Evolutionary conservation across 345 rosid species (phyloP).

Genomic region (Fremontodendron californicum): DNA sequence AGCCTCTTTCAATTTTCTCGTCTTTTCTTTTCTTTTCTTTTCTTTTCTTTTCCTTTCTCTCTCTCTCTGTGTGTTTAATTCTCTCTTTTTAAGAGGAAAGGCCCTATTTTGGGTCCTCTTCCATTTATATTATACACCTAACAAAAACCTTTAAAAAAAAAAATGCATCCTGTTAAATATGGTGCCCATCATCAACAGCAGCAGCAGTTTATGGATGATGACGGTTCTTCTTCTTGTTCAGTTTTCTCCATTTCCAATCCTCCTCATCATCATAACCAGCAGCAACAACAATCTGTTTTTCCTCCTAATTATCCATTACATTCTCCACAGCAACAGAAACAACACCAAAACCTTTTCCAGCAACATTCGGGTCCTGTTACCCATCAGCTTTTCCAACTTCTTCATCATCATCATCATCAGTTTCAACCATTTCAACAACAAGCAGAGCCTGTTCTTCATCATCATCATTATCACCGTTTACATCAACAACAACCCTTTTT

Average conservation of each 20-base stretch:
- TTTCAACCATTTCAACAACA: conserved; percentile 22
- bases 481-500: neutral
- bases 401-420: conserved; percentile 21
- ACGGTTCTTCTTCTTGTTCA: conserved; percentile 11
- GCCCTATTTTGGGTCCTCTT: neutral
- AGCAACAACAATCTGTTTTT: conserved; percentile 12
- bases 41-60: neutral
- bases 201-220: conserved; percentile 12
- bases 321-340: conserved; percentile 3
- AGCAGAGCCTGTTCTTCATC: conserved; percentile 12
- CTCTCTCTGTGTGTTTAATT: neutral
- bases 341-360: too few relatives aligned
- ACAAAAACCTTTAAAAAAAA: neutral
- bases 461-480: neutral
- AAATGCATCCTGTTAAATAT: conserved; percentile 14
- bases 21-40: neutral
- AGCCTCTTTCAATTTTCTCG: neutral
- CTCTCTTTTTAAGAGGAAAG: neutral
- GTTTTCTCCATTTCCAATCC: conserved; percentile 26
- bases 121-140: neutral
- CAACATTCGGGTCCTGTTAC: conserved; percentile 12
- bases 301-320: neutral
- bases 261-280: conserved; percentile 12
- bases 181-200: conserved; percentile 15
- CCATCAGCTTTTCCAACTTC: conserved; percentile 26